These are phyloP conservation scores for Tothia fuscella DNA, from an alignment of 2,329 filamentous ascomycete species.

Conservation along the genomic window DNA sequence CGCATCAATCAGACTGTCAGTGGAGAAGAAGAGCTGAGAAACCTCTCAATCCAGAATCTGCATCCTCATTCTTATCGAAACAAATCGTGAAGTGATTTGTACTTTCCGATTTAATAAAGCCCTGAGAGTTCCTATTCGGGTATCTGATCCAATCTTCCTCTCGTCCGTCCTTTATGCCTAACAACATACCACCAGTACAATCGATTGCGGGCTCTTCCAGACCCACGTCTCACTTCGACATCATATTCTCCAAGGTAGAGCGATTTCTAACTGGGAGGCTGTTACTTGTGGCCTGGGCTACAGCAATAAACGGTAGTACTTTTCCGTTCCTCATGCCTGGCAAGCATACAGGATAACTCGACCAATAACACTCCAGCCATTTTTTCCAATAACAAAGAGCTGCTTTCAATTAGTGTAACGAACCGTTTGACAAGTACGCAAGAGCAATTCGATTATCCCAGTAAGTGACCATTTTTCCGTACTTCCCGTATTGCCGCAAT, in stretches of 20 bases:
- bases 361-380: no score
- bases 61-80: background rate
- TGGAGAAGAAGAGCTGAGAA: background rate
- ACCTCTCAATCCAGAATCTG: background rate
- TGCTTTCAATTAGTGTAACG: no score
- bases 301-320: no score
- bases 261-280: no score
- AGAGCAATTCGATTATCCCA: background rate
- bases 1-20: background rate
- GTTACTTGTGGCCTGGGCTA: no score
- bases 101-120: background rate
- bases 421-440: no score
- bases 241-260: background rate
- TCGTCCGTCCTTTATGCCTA: conserved; percentile 4
- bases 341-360: no score
- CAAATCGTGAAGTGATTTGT: background rate
- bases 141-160: conserved; percentile 8
- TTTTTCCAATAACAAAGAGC: no score
- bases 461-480: conserved; percentile 1
- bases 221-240: background rate
- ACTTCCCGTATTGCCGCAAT: background rate
- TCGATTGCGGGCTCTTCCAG: background rate
- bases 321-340: no score
- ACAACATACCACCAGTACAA: background rate
- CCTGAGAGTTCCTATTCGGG: conserved; percentile 2